Conservation (phyloP, 2,329 filamentous ascomycete species). For the Neophaeococcomyces aloes region DNA sequence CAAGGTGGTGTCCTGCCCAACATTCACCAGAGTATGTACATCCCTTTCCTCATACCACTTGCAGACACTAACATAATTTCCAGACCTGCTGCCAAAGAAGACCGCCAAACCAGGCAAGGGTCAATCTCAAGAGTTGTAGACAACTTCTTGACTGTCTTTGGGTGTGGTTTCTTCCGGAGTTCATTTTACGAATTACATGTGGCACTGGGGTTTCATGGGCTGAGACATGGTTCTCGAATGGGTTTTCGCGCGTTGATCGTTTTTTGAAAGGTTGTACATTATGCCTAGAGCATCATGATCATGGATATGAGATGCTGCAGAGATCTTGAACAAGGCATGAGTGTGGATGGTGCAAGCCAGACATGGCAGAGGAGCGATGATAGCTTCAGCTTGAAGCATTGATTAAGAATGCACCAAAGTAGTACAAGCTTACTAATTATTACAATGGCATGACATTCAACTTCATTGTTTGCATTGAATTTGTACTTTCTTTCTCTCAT, state of each 20-base stretch:
- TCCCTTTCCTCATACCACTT: conserved; percentile 14
- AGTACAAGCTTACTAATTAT: conserved; percentile 7
- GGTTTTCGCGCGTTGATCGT: conserved; percentile 29
- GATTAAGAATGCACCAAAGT: conserved; percentile 8
- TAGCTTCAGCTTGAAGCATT: conserved; percentile 1
- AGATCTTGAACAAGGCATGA: conserved; percentile 13
- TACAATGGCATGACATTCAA: conserved; percentile 10
- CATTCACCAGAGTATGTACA: conserved; percentile 82
- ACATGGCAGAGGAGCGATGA: background rate
- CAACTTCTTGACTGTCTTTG: conserved; percentile 46
- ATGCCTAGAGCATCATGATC: conserved; percentile 37
- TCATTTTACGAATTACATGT: conserved; percentile 48
- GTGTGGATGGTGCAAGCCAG: conserved; percentile 19
- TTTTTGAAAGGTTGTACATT: conserved; percentile 49
- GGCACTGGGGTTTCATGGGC: conserved; percentile 64
- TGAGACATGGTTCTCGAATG: conserved; percentile 45
- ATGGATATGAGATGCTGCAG: conserved; percentile 11
- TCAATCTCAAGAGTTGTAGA: conserved; percentile 88
- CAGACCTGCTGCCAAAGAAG: conserved; percentile 99
- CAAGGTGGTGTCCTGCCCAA: conserved; percentile 95
- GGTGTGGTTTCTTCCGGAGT: conserved; percentile 64
- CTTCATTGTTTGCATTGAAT: background rate
- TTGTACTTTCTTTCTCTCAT: background rate
- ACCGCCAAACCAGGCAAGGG: conserved; percentile 89
- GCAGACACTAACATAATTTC: conserved; percentile 32